Conservation (phyloP, 192 early-diverging fungal species). For the Cetraspora pellucida region DNA sequence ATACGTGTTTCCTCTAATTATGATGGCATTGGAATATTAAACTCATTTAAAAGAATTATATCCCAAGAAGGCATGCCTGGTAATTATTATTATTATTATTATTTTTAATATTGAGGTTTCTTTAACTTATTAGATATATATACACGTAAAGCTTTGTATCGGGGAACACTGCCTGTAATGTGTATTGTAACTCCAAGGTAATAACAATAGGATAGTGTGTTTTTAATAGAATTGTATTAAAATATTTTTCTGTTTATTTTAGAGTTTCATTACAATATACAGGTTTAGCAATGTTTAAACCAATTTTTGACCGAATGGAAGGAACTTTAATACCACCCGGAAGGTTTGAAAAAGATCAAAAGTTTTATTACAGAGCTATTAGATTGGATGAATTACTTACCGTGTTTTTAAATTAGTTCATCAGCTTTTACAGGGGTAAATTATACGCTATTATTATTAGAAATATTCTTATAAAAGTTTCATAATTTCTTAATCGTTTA, state of each 20-base stretch:
- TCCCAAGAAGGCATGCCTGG: slow-evolving; percentile 44
- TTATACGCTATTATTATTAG: neutral
- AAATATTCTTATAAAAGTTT: neutral
- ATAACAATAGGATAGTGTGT: neutral
- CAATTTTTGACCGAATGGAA: slow-evolving; percentile 48
- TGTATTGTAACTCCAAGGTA: slow-evolving; percentile 48
- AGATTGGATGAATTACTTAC: neutral
- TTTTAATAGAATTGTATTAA: neutral
- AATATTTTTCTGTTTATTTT: neutral
- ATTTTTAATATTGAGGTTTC: neutral
- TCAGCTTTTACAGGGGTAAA: slow-evolving; percentile 46
- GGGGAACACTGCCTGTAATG: slow-evolving; percentile 46
- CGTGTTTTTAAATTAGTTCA: slow-evolving; percentile 25
- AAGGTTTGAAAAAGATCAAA: slow-evolving; percentile 1
- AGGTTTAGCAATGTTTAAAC: slow-evolving; percentile 48
- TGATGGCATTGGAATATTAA: slow-evolving; percentile 35
- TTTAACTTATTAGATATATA: neutral
- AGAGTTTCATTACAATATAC: slow-evolving; percentile 47
- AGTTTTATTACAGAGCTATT: neutral
- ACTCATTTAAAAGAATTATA: slow-evolving; percentile 39
- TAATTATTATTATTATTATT: neutral
- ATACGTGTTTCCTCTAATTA: slow-evolving; percentile 41
- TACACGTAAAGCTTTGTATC: slow-evolving; percentile 37
- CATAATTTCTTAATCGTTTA: neutral
- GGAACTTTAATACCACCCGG: slow-evolving; percentile 40